These are phyloP conservation scores for Apiospora koreana DNA, from an alignment of 2,329 filamentous ascomycete genomes.

Conservation along the genomic window DNA sequence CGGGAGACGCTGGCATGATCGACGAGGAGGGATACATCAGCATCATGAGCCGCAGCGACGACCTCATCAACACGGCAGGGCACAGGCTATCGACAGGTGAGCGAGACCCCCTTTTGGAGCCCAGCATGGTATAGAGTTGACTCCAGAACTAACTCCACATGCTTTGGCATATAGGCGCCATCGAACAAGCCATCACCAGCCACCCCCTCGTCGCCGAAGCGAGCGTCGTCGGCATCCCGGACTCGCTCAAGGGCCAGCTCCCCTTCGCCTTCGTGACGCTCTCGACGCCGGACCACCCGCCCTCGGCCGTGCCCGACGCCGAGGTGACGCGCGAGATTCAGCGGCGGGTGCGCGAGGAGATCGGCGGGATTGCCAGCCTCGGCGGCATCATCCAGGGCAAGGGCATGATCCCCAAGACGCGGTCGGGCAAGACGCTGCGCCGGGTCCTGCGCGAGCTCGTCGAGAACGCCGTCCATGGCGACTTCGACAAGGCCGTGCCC, in stretches of 20 bases:
- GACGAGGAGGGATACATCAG: conserved; percentile 71
- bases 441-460: conserved; percentile 80
- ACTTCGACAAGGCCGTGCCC: conserved; percentile 70
- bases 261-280: conserved; percentile 84
- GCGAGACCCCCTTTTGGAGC: conserved; percentile 21
- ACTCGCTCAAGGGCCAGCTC: conserved; percentile 83
- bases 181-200: conserved; percentile 87
- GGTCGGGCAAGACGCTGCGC: conserved; percentile 87
- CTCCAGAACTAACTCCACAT: not conserved
- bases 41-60: conserved; percentile 70
- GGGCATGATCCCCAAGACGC: conserved; percentile 87
- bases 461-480: conserved; percentile 76
- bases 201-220: conserved; percentile 80
- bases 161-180: conserved; percentile 59
- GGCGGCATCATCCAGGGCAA: conserved; percentile 84
- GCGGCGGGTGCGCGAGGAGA: conserved; percentile 71
- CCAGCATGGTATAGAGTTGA: not conserved
- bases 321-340: conserved; percentile 65
- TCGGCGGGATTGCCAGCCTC: conserved; percentile 83
- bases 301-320: conserved; percentile 50
- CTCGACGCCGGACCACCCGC: conserved; percentile 46
- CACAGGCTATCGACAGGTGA: conserved; percentile 85
- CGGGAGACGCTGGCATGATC: conserved; percentile 86
- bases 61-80: conserved; percentile 94
- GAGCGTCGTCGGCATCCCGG: conserved; percentile 83